Evolutionary conservation across 306 rosid genomes (phyloP), one percentile per base, ranked within the genome.

Genomic region (Prunus mira): DNA sequence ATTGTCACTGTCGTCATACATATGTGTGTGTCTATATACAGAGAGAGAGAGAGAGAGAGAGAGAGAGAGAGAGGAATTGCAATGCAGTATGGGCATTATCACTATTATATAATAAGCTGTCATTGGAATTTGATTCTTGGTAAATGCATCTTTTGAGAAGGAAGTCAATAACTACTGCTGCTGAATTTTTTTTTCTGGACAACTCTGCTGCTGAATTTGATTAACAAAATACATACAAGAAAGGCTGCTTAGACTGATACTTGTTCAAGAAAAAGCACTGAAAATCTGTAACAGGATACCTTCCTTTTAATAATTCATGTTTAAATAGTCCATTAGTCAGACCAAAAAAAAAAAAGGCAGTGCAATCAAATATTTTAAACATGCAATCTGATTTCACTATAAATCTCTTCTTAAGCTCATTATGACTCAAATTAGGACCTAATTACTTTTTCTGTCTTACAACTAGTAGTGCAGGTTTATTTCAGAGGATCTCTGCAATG

Each of bases 121-220:
- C 69, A 17, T 73, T 60, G 69, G 47, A 60, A 73, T 60, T 60
- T 10, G 18, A 5, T 72, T 72, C 67, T 24, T 56, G 67, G 67
- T 57, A 24, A 38, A 41, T 57, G 32, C 6, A 19, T 57, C 10
- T 24, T 12, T 34, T 41, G 18, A 30, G 8, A 15, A 19, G 24
- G 43, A 38, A 50, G 60, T 69, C 49, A 51, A 18, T 11, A 25
- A 43, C 32, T 43, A 58, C 56, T 1, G 25, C 18, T 56, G 38
- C 43, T 7, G 43, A 38, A 1, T 38, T 1, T 38, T 22, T 10
- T 22, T 9, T 34, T 34, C 1, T 5, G 41, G 8, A 34, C 41
- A 34, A 34, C 41, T 34, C 67, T 2, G 43, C 24, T 56, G 38
- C 2, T 38, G 43, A 38, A 38, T 38, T 38, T 38, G 22, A 18